Conservation (phyloP, 2,329 filamentous ascomycete genomes). For the Trichoderma simmonsii region DNA sequence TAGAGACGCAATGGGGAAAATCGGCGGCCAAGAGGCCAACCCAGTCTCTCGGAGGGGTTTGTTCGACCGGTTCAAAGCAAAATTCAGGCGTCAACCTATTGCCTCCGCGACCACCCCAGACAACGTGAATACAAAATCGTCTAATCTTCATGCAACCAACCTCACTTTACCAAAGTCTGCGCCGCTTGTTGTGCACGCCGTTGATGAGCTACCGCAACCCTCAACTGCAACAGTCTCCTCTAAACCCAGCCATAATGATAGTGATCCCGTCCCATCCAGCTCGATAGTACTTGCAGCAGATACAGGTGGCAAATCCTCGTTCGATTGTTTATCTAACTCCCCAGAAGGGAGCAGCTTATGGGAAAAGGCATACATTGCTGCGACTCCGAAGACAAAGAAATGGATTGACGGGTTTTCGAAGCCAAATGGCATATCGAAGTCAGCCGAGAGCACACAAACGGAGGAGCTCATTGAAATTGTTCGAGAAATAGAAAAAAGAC, state of each 20-base stretch:
- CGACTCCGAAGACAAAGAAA: not conserved
- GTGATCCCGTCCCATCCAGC: not conserved
- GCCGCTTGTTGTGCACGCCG: not conserved
- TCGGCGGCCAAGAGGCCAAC: not conserved
- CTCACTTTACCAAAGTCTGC: no score
- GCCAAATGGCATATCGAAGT: not conserved
- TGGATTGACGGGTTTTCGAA: not conserved
- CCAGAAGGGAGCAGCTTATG: not conserved
- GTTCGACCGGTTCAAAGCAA: not conserved
- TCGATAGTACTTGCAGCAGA: not conserved
- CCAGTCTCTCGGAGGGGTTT: not conserved
- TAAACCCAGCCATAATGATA: not conserved
- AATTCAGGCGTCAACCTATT: not conserved
- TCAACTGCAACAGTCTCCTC: not conserved
- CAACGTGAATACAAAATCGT: accelerated
- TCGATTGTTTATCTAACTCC: accelerated
- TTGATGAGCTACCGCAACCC: not conserved
- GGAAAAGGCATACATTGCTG: not conserved
- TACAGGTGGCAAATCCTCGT: not conserved
- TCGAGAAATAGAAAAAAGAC: not conserved
- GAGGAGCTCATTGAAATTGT: not conserved
- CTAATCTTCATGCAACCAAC: not conserved
- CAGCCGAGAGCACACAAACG: not conserved
- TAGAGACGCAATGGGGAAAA: not conserved
- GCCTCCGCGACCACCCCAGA: not conserved